Base-by-base conservation (phyloP, 495 filamentous ascomycete genomes). In the Penicillium ochrochloron region DNA sequence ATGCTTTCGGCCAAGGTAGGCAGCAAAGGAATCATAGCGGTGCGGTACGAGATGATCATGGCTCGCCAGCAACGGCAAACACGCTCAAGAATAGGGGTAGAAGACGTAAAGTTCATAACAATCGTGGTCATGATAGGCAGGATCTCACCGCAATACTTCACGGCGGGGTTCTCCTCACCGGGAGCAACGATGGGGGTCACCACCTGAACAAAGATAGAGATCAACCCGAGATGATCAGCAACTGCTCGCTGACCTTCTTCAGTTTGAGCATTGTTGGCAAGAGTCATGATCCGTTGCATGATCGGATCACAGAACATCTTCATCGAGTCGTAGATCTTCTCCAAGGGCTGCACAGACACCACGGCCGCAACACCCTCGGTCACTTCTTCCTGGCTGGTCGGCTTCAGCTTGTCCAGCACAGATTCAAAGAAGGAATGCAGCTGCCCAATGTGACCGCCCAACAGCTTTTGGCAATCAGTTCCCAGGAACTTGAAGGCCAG, bases 401-500 rank as follows among this genome's bases (percentile, higher is more conserved):
- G 84, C 15, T 93, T 92, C 15, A 99, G 83, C 61, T 90, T 89
- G 71, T 96, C 90, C 12, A 97, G 83, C 51, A 96, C 89, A 44
- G 88, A 88, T 69, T 95, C 88, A 73, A 96, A 99, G 75, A 99
- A 98, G 11, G 86, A 80, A 70, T 99, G 95, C 1, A 99, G 83
- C 67, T 97, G 90, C 12, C 83, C 70, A 44, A 95, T 90, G 73
- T 94, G 92, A 10, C 84, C 86, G 53, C 89, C 87, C 9, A 99
- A 84, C 15, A 97, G 83, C 66, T 90, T 87, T 69, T 90, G 91
- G 80, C 95, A 99, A 76, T 99, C 95, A 15, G 87, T 90, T 68
- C 96, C 97, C 74, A 98, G 92, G 82, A 97, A 99, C 70, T 94
- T 96, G 78, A 99, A 92, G 9, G 94, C 90, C 78, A 98, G 87